Evolutionary conservation across 345 rosid species (phyloP).

Genomic region (Gossypium bickii): DNA sequence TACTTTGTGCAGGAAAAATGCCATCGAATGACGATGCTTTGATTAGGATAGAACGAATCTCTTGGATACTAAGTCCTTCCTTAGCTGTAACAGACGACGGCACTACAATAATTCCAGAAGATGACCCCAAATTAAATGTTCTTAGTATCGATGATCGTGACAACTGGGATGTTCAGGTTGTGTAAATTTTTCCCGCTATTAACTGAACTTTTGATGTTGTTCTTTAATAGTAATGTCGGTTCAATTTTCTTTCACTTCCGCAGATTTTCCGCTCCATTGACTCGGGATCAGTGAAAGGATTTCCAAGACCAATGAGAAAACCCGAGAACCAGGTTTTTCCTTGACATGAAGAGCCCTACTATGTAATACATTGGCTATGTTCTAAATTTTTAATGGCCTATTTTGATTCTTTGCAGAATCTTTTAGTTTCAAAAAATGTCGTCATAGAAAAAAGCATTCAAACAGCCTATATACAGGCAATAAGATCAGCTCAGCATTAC

Average conservation of each 20-base stretch:
- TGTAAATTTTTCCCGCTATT: not conserved
- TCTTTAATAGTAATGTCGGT: not conserved
- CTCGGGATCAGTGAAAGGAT: constrained; percentile 59
- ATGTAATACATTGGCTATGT: not conserved
- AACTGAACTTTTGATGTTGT: not conserved
- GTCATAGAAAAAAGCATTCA: constrained; percentile 94
- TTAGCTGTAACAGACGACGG: constrained; percentile 28
- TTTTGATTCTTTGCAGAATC: constrained; percentile 53
- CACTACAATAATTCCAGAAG: constrained; percentile 47
- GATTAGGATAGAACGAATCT: constrained; percentile 78
- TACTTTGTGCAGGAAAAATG: constrained; percentile 49
- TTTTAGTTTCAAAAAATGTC: constrained; percentile 52
- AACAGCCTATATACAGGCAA: constrained; percentile 89
- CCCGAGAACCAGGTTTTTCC: constrained; percentile 43
- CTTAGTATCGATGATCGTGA: constrained; percentile 52
- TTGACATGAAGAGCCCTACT: not conserved
- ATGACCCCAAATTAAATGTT: constrained; percentile 47
- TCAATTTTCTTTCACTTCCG: constrained; percentile 5
- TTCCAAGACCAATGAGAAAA: constrained; percentile 37
- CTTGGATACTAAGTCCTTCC: constrained; percentile 84
- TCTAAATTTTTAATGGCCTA: not conserved
- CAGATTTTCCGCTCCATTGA: constrained; percentile 75
- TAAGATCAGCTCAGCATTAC: constrained; percentile 94
- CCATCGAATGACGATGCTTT: constrained; percentile 81
- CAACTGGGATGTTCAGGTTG: constrained; percentile 90